phyloP scores from a whole-genome alignment of 768 basidiomycete genomes.

The Leccinum obscurum region DNA sequence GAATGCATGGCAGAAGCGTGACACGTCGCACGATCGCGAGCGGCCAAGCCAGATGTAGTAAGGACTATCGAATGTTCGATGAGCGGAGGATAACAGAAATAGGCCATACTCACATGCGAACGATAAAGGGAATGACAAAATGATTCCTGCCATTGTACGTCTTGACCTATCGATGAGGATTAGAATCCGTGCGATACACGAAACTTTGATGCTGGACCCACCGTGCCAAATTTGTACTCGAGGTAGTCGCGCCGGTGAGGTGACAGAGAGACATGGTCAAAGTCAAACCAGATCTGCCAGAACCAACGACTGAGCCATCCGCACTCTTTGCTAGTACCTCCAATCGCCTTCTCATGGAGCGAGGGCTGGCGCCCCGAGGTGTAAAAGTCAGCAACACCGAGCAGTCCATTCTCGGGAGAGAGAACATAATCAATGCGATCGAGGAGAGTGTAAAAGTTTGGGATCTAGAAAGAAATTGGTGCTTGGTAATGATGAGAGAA shows the following conservation, averaged over 20 bases:
- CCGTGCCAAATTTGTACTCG: slow-evolving; percentile 77
- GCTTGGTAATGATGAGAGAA: background rate
- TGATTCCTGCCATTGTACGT: slow-evolving; percentile 72
- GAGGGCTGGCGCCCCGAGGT: slow-evolving; percentile 56
- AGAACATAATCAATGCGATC: slow-evolving; percentile 69
- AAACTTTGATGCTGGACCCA: slow-evolving; percentile 28
- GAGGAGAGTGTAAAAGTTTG: slow-evolving; percentile 62
- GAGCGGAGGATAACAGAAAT: background rate
- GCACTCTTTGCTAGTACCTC: slow-evolving; percentile 58
- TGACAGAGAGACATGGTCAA: slow-evolving; percentile 53
- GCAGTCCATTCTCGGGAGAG: slow-evolving; percentile 55
- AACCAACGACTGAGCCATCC: slow-evolving; percentile 73
- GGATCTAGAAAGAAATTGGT: slow-evolving; percentile 41
- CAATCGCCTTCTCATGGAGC: slow-evolving; percentile 60
- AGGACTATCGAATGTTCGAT: slow-evolving; percentile 38
- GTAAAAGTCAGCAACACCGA: slow-evolving; percentile 77
- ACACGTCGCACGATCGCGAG: slow-evolving; percentile 59
- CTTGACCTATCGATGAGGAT: slow-evolving; percentile 43
- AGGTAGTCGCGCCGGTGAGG: slow-evolving; percentile 68
- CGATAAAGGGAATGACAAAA: slow-evolving; percentile 65
- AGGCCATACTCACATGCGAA: slow-evolving; percentile 50
- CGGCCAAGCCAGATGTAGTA: slow-evolving; percentile 80
- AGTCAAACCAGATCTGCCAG: slow-evolving; percentile 74
- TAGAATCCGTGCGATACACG: background rate
- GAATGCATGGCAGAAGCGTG: slow-evolving; percentile 56